Base-by-base conservation (phyloP, 345 rosid genomes). In the Sisymbrium irio region DNA sequence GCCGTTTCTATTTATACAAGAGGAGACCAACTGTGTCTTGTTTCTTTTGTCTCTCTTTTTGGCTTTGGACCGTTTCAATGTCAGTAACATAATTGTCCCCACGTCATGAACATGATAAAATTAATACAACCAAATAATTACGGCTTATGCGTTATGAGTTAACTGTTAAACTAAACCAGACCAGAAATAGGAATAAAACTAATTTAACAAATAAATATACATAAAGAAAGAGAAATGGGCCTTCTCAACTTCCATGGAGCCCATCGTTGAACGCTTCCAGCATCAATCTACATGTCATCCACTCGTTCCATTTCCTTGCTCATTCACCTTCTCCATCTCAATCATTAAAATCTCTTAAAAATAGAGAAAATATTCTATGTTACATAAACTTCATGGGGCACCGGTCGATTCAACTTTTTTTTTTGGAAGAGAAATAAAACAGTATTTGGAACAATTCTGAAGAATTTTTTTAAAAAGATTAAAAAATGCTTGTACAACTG, bases 1-100 rank as follows among this genome's bases (percentile, higher is more conserved):
- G 58, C 54, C 61, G 50, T 70, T 77, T 77, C 72, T 70, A 77
- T 77, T 70, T 70, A 77, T 69, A 57, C 55, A 77, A 55, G 11
- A 77, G 11, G 62, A 59, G 56, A 74, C 20, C 11, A 62, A 27
- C 36, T 60, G 8, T 57, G 45, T 32, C 37, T 40, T 65, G 33
- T 28, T 36, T 54, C 22, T 10, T 40, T 39, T 40, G 50, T 62
- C 27, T 53, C 46, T 55, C 41, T 9, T 66, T 59, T 49, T 58
- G 37, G 62, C 9, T 37, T 67, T 35, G 59, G 71, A 69, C 62
- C 67, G 67, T 71, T 70, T 77, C 76, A 69, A 70, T 70, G 46
- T 56, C 37, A 36, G 39, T 70, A 62, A 47, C 55, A 56, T 76
- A 35, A 69, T 62, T 76, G 75, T 41, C 44, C 44, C 42, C 75